phyloP scores from a whole-genome alignment of 306 rosid species.

The Vigna radiata region DNA sequence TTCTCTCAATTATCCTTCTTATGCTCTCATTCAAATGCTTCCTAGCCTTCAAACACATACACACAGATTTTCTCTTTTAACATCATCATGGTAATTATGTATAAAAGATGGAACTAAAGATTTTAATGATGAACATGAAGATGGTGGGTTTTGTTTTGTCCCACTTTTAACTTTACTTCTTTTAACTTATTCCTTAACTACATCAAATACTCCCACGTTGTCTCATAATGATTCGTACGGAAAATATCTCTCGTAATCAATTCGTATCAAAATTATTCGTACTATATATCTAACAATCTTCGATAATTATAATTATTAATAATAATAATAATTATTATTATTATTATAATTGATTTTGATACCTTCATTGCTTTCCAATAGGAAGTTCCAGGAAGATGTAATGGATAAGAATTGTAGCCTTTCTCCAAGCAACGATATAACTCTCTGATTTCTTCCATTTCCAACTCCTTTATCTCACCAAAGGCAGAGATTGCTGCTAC shows the following conservation, averaged over 20 bases:
- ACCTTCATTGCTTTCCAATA: conserved; percentile 84
- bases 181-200: not conserved
- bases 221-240: conserved; percentile 29
- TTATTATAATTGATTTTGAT: too few species aligned
- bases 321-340: too few species aligned
- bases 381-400: conserved; percentile 75
- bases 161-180: not conserved
- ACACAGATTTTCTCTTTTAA: too few species aligned
- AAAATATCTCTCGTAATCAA: conserved; percentile 28
- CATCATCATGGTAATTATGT: too few species aligned
- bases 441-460: conserved; percentile 70
- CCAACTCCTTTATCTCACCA: conserved; percentile 61
- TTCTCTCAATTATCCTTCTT: conserved; percentile 63
- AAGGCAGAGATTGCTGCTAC: conserved; percentile 84
- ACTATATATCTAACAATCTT: not conserved
- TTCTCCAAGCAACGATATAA: conserved; percentile 72
- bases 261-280: conserved; percentile 17
- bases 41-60: conserved; percentile 66
- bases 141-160: not conserved
- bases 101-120: too few species aligned
- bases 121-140: too few species aligned
- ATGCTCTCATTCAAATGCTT: conserved; percentile 65
- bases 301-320: not conserved
- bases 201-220: conserved; percentile 6
- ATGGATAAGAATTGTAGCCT: conserved; percentile 89